These are phyloP conservation scores for Nothophytophthora sp. DNA, from an alignment of 352 stramenopile genomes.

Conservation along the genomic window DNA sequence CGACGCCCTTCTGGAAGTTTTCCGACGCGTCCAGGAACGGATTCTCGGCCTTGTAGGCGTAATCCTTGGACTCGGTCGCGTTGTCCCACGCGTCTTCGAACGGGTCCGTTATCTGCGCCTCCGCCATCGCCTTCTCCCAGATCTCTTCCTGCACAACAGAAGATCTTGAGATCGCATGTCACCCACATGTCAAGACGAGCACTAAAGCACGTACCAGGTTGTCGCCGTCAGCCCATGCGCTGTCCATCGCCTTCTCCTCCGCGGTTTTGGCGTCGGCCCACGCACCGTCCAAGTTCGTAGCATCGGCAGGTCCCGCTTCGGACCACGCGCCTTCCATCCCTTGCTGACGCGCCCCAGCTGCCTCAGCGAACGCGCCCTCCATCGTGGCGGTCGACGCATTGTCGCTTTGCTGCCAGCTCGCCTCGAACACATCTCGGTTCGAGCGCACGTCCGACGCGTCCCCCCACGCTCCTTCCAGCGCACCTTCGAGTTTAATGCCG, in stretches of 20 bases:
- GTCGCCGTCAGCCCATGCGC: slow-evolving; percentile 58
- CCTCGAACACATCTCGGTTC: slow-evolving; percentile 67
- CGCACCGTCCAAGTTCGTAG: slow-evolving; percentile 39
- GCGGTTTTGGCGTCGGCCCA: slow-evolving; percentile 50
- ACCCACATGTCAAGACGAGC: not conserved
- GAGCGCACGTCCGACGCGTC: slow-evolving; percentile 46
- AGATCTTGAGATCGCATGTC: not conserved
- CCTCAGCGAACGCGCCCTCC: slow-evolving; percentile 56
- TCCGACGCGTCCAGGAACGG: slow-evolving; percentile 62
- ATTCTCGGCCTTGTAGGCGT: slow-evolving; percentile 80
- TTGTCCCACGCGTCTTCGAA: slow-evolving; percentile 82
- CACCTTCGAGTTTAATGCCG: slow-evolving; percentile 43
- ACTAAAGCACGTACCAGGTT: slow-evolving; percentile 42
- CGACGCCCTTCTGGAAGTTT: slow-evolving; percentile 73
- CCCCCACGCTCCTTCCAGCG: slow-evolving; percentile 67
- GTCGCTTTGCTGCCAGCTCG: slow-evolving; percentile 45
- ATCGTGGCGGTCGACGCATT: slow-evolving; percentile 31
- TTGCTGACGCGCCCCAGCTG: slow-evolving; percentile 22
- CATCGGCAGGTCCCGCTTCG: slow-evolving; percentile 23
- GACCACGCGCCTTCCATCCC: slow-evolving; percentile 50
- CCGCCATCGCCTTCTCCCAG: slow-evolving; percentile 80
- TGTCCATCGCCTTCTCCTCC: slow-evolving; percentile 59
- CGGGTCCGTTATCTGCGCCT: slow-evolving; percentile 65
- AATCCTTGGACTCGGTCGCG: slow-evolving; percentile 46
- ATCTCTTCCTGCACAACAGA: slow-evolving; percentile 54